Evolutionary conservation across 805 yeast species (phyloP).

Genomic region (Ascoidea tarda): DNA sequence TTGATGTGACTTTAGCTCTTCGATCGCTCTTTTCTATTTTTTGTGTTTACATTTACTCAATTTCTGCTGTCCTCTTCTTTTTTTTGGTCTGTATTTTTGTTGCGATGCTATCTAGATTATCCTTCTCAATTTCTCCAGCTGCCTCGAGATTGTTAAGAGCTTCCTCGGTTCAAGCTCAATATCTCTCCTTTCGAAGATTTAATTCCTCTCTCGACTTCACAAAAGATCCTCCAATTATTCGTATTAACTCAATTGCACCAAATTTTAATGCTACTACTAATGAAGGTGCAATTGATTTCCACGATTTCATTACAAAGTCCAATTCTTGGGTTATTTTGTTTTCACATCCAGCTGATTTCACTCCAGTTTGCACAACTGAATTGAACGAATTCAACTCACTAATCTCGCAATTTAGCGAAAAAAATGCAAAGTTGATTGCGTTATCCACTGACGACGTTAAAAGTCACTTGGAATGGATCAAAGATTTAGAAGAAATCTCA

Average conservation of each 20-base stretch:
- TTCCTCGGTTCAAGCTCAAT: not conserved
- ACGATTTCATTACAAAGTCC: constrained; percentile 53
- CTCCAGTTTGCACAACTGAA: constrained; percentile 95
- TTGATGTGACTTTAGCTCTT: not conserved
- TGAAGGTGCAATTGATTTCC: constrained; percentile 73
- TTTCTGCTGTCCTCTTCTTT: not conserved
- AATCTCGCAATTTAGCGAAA: constrained; percentile 76
- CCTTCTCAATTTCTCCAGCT: not conserved
- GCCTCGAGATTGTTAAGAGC: not conserved
- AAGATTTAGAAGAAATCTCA: constrained; percentile 72
- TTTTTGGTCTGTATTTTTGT: not conserved
- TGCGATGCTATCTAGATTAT: too few species aligned
- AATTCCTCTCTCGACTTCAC: not conserved
- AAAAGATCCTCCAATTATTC: constrained; percentile 30
- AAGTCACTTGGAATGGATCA: constrained; percentile 74
- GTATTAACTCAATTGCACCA: constrained; percentile 82
- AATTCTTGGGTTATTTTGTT: constrained; percentile 80
- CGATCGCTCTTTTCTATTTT: not conserved
- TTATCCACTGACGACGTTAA: constrained; percentile 76
- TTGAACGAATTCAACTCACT: constrained; percentile 85
- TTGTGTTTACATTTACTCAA: not conserved
- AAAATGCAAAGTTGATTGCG: constrained; percentile 82
- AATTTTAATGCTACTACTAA: constrained; percentile 78
- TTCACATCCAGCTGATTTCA: constrained; percentile 93
- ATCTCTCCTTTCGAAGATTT: not conserved